These are phyloP conservation scores for Nyctanthes arbortristis DNA, from an alignment of 257 asterid genomes.

Conservation along the genomic window DNA sequence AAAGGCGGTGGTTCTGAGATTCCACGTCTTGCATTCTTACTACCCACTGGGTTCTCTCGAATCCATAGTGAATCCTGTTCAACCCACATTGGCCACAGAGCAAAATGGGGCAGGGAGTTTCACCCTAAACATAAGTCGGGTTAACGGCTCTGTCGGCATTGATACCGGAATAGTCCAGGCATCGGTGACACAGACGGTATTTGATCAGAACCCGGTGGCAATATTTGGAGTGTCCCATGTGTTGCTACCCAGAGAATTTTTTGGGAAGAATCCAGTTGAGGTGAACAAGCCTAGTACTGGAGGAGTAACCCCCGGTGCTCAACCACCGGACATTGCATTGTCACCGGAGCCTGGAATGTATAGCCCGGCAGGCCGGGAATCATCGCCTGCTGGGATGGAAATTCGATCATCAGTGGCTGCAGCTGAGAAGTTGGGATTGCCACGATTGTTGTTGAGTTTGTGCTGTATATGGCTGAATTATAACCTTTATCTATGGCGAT, in stretches of 20 bases:
- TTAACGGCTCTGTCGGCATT: conserved; percentile 75
- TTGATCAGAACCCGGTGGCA: conserved; percentile 90
- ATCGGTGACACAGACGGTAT: conserved; percentile 77
- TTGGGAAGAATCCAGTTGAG: conserved; percentile 60
- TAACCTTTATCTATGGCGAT: conserved; percentile 36
- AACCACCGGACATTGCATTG: conserved; percentile 52
- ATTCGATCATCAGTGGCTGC: conserved; percentile 47
- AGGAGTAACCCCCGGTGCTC: conserved; percentile 42
- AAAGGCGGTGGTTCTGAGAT: conserved; percentile 68
- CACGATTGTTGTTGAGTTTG: conserved; percentile 37
- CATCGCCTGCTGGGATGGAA: conserved; percentile 60
- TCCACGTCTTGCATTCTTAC: conserved; percentile 81
- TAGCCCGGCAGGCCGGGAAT: conserved; percentile 50
- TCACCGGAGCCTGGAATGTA: conserved; percentile 48
- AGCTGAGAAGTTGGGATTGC: conserved; percentile 10
- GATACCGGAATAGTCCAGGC: conserved; percentile 76
- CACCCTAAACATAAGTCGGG: conserved; percentile 66
- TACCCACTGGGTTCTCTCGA: conserved; percentile 80
- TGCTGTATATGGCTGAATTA: conserved; percentile 51
- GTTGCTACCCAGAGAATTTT: conserved; percentile 67
- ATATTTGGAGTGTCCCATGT: conserved; percentile 83
- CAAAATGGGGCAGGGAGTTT: conserved; percentile 76
- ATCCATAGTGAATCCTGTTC: conserved; percentile 76
- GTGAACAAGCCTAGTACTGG: conserved; percentile 38
- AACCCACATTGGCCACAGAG: conserved; percentile 90